phyloP scores from a whole-genome alignment of 495 filamentous ascomycete species.

The Hyaloscypha variabilis region DNA sequence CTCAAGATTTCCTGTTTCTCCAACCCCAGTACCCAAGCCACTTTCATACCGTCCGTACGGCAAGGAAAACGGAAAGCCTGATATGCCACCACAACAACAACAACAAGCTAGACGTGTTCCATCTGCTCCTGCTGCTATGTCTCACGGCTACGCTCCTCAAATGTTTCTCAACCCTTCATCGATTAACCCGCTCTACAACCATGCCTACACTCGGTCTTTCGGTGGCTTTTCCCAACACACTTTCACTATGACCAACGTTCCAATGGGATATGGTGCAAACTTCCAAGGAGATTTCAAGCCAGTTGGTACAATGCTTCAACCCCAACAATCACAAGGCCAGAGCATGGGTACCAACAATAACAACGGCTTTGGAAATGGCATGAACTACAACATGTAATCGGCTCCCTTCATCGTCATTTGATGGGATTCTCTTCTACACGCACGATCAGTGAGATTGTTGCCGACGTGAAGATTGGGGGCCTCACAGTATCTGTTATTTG shows the following conservation, averaged over 20 bases:
- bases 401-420: not conserved
- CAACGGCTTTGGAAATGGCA: constrained; percentile 7
- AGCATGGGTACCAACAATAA: constrained; percentile 4
- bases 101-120: constrained; percentile 11
- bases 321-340: not conserved
- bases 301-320: not conserved
- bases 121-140: constrained; percentile 17
- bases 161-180: constrained; percentile 34
- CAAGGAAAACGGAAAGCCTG: constrained; percentile 23
- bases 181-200: constrained; percentile 47
- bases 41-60: constrained; percentile 14
- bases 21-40: constrained; percentile 21
- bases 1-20: constrained; percentile 15
- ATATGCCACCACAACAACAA: not conserved
- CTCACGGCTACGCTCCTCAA: constrained; percentile 30
- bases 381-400: constrained; percentile 2
- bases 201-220: constrained; percentile 34
- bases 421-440: not conserved
- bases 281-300: constrained; percentile 25
- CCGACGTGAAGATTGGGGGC: not conserved
- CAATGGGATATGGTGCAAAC: constrained; percentile 10
- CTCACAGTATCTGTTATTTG: constrained; percentile 3
- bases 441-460: not conserved
- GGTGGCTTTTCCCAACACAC: not conserved
- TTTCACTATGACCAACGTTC: not conserved